These are phyloP conservation scores for Limtongozyma cylindracea DNA, from an alignment of 805 yeast genomes.

Conservation along the genomic window DNA sequence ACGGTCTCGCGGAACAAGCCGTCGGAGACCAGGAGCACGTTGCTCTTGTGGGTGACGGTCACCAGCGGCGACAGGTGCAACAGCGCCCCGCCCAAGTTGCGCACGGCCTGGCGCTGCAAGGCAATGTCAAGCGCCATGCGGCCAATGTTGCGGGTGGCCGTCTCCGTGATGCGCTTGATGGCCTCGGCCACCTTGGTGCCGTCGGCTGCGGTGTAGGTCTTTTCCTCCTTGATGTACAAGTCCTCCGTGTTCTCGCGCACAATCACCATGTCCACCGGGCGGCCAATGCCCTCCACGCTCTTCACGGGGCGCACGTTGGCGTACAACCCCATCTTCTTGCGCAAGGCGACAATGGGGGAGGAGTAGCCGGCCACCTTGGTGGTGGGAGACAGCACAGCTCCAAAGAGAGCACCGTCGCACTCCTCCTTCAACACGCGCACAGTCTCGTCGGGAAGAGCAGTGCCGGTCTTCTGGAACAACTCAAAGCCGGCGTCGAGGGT, in stretches of 20 bases:
- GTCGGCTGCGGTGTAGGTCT: constrained; percentile 41
- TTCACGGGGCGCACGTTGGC: constrained; percentile 98
- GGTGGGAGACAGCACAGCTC: constrained; percentile 92
- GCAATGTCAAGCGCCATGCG: constrained; percentile 86
- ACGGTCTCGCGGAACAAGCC: constrained; percentile 90
- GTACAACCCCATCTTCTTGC: constrained; percentile 82
- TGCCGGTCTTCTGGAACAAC: constrained; percentile 81
- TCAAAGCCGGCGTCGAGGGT: constrained; percentile 89
- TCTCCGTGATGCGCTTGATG: constrained; percentile 82
- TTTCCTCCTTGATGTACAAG: constrained; percentile 86
- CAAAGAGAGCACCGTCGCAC: constrained; percentile 91
- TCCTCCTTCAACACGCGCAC: constrained; percentile 48
- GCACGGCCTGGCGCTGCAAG: constrained; percentile 60
- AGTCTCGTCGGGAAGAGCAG: constrained; percentile 86
- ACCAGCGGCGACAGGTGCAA: constrained; percentile 26
- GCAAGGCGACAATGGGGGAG: constrained; percentile 94
- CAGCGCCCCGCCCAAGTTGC: constrained; percentile 18
- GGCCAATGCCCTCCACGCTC: constrained; percentile 63
- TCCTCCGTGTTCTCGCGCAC: constrained; percentile 98
- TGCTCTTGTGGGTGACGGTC: constrained; percentile 92
- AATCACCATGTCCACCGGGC: constrained; percentile 91
- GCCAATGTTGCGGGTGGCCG: constrained; percentile 69
- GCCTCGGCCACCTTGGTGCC: constrained; percentile 93
- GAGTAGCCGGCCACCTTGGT: constrained; percentile 90
- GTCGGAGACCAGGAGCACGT: constrained; percentile 78